Conservation (phyloP, 176 grass and related monocot species). For the Musa acuminata region DNA sequence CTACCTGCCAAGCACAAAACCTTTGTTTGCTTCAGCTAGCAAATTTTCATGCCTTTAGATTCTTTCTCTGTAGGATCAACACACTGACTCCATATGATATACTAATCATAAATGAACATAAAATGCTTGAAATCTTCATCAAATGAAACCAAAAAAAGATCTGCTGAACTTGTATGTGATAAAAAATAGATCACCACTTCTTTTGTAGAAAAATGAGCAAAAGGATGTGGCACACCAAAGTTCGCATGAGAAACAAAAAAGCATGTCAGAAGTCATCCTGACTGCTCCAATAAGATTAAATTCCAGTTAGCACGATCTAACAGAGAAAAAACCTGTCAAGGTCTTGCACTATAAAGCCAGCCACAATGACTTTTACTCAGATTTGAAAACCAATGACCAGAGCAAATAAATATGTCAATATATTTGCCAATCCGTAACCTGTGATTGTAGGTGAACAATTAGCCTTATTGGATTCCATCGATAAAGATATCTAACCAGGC, state of each 20-base stretch:
- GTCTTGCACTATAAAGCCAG: neutral
- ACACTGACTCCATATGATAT: neutral
- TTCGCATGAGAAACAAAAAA: neutral
- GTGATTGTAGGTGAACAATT: neutral
- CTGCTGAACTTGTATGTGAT: neutral
- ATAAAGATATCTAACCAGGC: neutral
- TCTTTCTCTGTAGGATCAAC: neutral
- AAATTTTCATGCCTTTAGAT: neutral
- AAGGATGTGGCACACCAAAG: neutral
- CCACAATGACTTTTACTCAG: neutral
- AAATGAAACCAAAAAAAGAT: neutral
- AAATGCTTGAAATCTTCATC: slow-evolving; percentile 1
- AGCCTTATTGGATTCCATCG: neutral
- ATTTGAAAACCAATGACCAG: neutral
- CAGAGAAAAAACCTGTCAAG: neutral
- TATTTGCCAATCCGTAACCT: neutral
- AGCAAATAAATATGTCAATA: neutral
- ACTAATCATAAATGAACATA: neutral
- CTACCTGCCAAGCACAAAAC: no score
- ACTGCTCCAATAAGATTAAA: neutral
- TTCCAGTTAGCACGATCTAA: neutral
- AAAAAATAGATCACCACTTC: neutral
- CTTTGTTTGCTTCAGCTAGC: no score
- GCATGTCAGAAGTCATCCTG: neutral
- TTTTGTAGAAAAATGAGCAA: neutral